Percentiles rank a stretch among this genome's conserved stretches.
Evolutionary conservation across 225 moss, liverwort and hornwort genomes (phyloP).

Genomic region (Marchantia paleacea): DNA sequence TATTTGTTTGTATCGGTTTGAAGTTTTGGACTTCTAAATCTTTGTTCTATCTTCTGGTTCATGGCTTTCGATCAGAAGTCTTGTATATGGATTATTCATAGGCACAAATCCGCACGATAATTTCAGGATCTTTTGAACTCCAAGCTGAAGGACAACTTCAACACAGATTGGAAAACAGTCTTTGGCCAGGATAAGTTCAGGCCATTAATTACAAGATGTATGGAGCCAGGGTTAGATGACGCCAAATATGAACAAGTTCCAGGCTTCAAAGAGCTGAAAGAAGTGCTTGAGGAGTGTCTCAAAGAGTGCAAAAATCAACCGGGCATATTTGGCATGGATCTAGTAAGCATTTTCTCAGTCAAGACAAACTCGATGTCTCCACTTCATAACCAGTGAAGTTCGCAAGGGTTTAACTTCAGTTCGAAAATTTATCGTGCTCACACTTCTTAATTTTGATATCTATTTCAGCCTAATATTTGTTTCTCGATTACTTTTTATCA

Average conservation of each 20-base stretch:
- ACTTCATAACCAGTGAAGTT: not conserved
- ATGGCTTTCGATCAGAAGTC: too few relatives aligned
- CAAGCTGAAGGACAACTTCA: conserved; percentile 71
- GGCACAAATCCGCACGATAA: too few relatives aligned
- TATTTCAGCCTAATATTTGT: not conserved
- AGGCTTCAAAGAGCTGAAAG: conserved; percentile 55
- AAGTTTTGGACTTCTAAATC: too few relatives aligned
- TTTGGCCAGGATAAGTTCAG: conserved; percentile 60
- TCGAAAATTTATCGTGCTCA: not conserved
- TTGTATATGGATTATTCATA: too few relatives aligned
- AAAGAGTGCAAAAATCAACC: conserved; percentile 59
- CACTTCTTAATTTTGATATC: not conserved
- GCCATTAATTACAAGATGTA: conserved; percentile 71
- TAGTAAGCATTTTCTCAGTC: conserved; percentile 36
- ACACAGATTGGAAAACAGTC: conserved; percentile 69
- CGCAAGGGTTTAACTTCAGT: not conserved
- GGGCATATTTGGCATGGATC: conserved; percentile 65
- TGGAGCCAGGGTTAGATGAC: conserved; percentile 70
- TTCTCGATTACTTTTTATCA: not conserved
- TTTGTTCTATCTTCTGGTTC: too few relatives aligned
- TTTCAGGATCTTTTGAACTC: conserved; percentile 62
- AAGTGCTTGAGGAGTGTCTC: conserved; percentile 65
- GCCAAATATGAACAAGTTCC: conserved; percentile 61
- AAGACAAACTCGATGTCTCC: not conserved
- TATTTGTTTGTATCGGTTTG: too few relatives aligned